Evolutionary conservation across 2,329 filamentous ascomycete genomes (phyloP).

Genomic region (Gaeumannomyces tritici): DNA sequence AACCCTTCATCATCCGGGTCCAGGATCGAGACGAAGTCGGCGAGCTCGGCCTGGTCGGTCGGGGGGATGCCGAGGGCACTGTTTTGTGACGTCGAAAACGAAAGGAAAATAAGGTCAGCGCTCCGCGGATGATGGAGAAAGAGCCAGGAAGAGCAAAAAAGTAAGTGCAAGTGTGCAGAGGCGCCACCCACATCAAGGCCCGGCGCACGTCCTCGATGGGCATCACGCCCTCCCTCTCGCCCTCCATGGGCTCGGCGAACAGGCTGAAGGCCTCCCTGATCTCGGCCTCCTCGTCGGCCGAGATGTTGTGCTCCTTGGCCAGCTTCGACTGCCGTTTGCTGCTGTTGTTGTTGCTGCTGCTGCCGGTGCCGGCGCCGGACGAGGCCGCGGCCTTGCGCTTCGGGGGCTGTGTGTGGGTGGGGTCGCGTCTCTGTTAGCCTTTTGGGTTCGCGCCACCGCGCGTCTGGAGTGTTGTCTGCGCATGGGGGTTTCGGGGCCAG

Average conservation of each 20-base stretch:
- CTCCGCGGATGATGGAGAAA: too few relatives aligned
- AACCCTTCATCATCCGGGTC: slow-evolving; percentile 76
- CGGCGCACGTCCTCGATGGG: slow-evolving; percentile 59
- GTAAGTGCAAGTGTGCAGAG: too few relatives aligned
- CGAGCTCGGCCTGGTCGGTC: slow-evolving; percentile 53
- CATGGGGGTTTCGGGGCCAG: neutral
- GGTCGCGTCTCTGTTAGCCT: neutral
- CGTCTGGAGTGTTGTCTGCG: neutral
- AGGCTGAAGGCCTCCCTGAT: slow-evolving; percentile 84
- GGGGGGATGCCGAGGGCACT: slow-evolving; percentile 77
- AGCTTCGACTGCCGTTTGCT: slow-evolving; percentile 68
- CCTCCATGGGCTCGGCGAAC: slow-evolving; percentile 62
- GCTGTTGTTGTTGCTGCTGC: too few relatives aligned
- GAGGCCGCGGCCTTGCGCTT: slow-evolving; percentile 35
- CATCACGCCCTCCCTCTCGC: slow-evolving; percentile 65
- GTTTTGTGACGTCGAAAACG: neutral
- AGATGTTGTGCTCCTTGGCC: slow-evolving; percentile 83
- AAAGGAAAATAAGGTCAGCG: too few relatives aligned
- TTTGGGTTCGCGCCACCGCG: neutral
- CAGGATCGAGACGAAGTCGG: slow-evolving; percentile 68
- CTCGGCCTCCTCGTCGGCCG: slow-evolving; percentile 74
- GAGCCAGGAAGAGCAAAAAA: too few relatives aligned
- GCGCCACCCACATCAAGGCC: slow-evolving; percentile 58
- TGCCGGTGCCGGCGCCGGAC: slow-evolving; percentile 15
- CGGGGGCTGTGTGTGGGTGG: slow-evolving; percentile 39